Base-by-base conservation (phyloP, 768 basidiomycete genomes). In the Tulasnella sp. region DNA sequence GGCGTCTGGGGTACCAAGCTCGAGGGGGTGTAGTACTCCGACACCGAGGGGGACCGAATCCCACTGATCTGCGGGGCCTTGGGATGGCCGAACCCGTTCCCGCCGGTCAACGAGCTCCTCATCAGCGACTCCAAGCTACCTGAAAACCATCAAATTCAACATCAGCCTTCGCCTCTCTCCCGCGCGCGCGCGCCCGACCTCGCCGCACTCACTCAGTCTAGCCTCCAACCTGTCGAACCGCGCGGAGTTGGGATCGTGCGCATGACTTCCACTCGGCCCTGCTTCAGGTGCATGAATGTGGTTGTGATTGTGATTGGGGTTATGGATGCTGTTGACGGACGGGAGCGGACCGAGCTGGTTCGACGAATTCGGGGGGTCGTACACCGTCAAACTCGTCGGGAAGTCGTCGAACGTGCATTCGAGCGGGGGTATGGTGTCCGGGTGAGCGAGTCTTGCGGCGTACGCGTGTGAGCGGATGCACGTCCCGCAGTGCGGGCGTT, bases 351-450 rank as follows among this genome's bases (percentile, higher is more conserved):
- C n/a, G n/a, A n/a, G n/a, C n/a, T n/a, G n/a, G n/a, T n/a, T n/a
- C n/a, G n/a, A n/a, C n/a, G n/a, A n/a, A n/a, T n/a, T n/a, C n/a
- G n/a, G 64, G 11, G 52, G 52, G 29, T 59, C 52, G 52, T 59
- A 59, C 29, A 59, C 52, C 1, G 35, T 65, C 35, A 69, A 22
- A n/a, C 40, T 66, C 2, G 67, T 41, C 22, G 73, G 73, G 37
- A 73, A 44, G 26, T 91, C 90, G 75, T 91, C 90, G 74, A 86
- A 91, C n/a, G 89, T 91, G 77, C 90, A 92, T 70, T 89, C 87
- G 14, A 88, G 89, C 62, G 80, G 81, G 0, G 84, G 77, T 0
- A 89, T 81, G 80, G 1, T 82, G 81, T 44, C 87, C 88, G 35
- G 88, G 83, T 1, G 85, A 82, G 14, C 88, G 89, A 89, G 14